These are phyloP conservation scores for Globisporangium alternatum DNA, from an alignment of 352 stramenopile species.

Conservation along the genomic window DNA sequence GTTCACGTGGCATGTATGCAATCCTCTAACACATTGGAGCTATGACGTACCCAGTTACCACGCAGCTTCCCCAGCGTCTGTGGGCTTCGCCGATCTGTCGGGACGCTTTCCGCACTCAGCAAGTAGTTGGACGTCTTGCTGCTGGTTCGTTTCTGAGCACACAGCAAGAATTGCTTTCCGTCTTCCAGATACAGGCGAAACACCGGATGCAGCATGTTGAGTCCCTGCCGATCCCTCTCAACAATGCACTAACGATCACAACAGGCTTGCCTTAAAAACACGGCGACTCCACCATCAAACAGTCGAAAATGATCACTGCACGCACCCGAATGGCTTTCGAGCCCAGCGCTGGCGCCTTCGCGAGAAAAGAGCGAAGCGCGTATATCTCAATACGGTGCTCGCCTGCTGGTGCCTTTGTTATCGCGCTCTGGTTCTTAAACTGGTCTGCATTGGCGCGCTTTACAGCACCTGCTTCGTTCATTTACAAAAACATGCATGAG, in stretches of 20 bases:
- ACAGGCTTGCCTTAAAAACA: background rate
- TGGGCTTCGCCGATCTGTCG: conserved; percentile 31
- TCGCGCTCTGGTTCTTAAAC: background rate
- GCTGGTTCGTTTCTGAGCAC: conserved; percentile 42
- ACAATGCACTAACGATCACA: conserved; percentile 39
- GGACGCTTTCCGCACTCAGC: conserved; percentile 41
- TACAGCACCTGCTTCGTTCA: background rate
- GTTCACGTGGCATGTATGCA: background rate
- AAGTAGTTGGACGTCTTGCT: conserved; percentile 68
- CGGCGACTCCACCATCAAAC: background rate
- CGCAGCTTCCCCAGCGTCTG: conserved; percentile 58
- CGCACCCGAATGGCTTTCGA: conserved; percentile 31
- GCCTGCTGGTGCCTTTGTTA: background rate
- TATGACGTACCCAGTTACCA: conserved; percentile 39
- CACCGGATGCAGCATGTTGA: conserved; percentile 50
- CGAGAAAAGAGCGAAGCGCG: conserved; percentile 40
- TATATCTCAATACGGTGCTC: conserved; percentile 22
- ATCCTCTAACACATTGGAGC: background rate
- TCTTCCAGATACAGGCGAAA: conserved; percentile 59
- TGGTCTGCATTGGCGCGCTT: background rate
- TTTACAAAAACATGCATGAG: background rate
- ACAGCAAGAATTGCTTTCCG: conserved; percentile 46
- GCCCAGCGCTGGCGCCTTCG: conserved; percentile 23
- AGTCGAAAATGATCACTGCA: background rate
- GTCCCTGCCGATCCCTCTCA: conserved; percentile 43